These are phyloP conservation scores for Corymbia calophylla DNA, from an alignment of 441 rosid species.

Conservation along the genomic window DNA sequence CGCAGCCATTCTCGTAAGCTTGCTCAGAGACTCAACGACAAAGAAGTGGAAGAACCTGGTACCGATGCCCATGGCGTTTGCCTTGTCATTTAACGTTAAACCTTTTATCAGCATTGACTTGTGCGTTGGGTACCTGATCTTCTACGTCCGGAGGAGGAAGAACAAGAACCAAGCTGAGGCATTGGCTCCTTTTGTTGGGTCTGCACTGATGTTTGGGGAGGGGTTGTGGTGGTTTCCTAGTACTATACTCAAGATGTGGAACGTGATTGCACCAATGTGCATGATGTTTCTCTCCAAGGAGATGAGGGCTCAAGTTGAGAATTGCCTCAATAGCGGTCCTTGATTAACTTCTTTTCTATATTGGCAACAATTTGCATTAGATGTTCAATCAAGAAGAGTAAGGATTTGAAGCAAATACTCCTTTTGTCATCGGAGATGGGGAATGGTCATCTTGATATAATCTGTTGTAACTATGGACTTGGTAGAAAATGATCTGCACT, in stretches of 20 bases:
- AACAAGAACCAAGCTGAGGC: conserved; percentile 64
- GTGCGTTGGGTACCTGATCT: conserved; percentile 74
- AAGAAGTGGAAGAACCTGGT: conserved; percentile 40
- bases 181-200: conserved; percentile 74
- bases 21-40: conserved; percentile 31
- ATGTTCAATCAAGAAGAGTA: not conserved
- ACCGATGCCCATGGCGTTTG: conserved; percentile 79
- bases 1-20: conserved; percentile 50
- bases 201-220: conserved; percentile 86
- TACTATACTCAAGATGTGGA: conserved; percentile 62
- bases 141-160: conserved; percentile 61
- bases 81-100: conserved; percentile 76
- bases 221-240: conserved; percentile 76
- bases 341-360: not conserved
- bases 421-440: not conserved
- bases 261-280: conserved; percentile 74
- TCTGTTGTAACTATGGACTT: not conserved
- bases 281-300: conserved; percentile 76
- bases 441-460: not conserved
- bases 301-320: not conserved
- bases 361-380: not conserved
- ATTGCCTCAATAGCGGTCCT: not conserved
- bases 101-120: conserved; percentile 78
- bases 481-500: not conserved
- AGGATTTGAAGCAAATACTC: not conserved